Evolutionary conservation across 164 flowering plant species (phyloP), one percentile per base, ranked within the genome.

Genomic region (Vitis riparia): DNA sequence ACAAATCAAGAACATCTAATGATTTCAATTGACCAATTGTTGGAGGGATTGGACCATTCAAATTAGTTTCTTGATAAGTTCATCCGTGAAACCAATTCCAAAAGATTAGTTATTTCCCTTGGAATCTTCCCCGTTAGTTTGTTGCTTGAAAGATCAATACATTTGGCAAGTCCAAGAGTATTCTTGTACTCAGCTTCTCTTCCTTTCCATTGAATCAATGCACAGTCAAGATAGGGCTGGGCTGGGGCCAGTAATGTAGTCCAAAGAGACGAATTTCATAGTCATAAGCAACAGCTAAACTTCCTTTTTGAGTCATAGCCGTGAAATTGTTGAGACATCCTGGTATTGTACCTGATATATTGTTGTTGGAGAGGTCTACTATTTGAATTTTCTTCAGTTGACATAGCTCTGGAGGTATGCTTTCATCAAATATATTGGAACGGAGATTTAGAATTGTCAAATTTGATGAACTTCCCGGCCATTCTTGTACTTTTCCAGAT

Each of bases 141-240:
- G 44, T 82, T 79, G 47, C 44, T 55, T n/a, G 79, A 75, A 3
- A 82, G 69, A 51, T 82, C 81, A 13, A 81, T 72, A 51, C 16
- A 13, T 30, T 63, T 67, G 6, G 48, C n/a, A 11, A 68, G 47
- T 44, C 58, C 62, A 14, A 69, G 32, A n/a, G 16, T 68, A 1
- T 9, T 63, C 5, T 15, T 29, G 29, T 49, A 76, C 19, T 68
- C 66, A 6, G 2, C 11, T 57, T 48, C 48, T 47, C 12, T 10
- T 50, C 79, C 62, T 59, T 76, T 76, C 79, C 68, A 76, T 17
- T 56, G 47, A 3, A 68, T 11, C 10, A 37, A 29, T 52, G 48
- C 12, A n/a, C 12, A 16, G 11, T 32, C 60, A 52, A 5, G 0
- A 51, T 53, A 11, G 27, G 27, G 27, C 27, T 23, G 27, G 27